phyloP scores from a whole-genome alignment of 441 rosid genomes.

The Eruca vesicaria region DNA sequence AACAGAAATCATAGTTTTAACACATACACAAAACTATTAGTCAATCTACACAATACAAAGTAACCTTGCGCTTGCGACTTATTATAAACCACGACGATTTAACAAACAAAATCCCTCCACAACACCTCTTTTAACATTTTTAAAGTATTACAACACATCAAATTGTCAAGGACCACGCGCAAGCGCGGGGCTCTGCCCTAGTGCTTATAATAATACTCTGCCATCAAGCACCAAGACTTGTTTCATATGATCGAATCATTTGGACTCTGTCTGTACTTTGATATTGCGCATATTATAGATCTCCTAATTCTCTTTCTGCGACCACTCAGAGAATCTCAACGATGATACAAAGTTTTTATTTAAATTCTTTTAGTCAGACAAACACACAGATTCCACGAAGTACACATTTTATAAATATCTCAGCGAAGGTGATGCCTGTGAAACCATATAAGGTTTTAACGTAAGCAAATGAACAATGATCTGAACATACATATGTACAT shows the following conservation, averaged over 20 bases:
- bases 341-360: slow-evolving; percentile 6
- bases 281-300: not conserved
- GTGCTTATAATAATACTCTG: too few species aligned
- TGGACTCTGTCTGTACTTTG: not conserved
- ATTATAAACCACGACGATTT: too few species aligned
- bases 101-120: too few species aligned
- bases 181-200: too few species aligned
- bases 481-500: not conserved
- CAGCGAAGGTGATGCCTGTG: slow-evolving; percentile 49
- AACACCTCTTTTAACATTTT: too few species aligned
- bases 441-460: not conserved
- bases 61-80: too few species aligned
- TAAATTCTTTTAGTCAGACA: not conserved
- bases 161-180: too few species aligned
- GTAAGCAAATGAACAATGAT: not conserved
- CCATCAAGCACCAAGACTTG: too few species aligned
- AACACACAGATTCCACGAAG: not conserved
- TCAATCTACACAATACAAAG: too few species aligned
- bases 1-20: too few species aligned
- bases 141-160: too few species aligned
- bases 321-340: not conserved
- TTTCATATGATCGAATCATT: not conserved
- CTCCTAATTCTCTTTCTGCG: not conserved
- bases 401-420: not conserved
- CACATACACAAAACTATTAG: too few species aligned